These are phyloP conservation scores for Lichtheimia corymbifera DNA, from an alignment of 371 early-diverging fungal species.

Conservation along the genomic window DNA sequence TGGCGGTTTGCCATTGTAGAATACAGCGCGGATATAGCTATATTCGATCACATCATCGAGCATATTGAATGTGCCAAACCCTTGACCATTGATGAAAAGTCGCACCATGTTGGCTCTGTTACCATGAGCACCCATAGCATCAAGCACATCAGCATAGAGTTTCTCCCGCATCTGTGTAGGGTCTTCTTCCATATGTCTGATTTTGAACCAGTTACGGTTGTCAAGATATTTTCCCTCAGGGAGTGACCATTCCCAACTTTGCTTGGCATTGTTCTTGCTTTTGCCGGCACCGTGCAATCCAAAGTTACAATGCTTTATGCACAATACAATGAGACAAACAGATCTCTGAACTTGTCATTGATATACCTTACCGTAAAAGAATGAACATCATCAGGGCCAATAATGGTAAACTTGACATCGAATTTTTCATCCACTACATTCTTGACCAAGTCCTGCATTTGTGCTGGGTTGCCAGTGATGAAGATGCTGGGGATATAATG, in stretches of 20 bases:
- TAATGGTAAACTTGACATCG: slow-evolving; percentile 38
- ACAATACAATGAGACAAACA: slow-evolving; percentile 1
- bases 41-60: slow-evolving; percentile 54
- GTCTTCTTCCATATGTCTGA: slow-evolving; percentile 60
- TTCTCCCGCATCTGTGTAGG: slow-evolving; percentile 64
- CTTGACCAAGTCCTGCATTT: slow-evolving; percentile 30
- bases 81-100: slow-evolving; percentile 52
- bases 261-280: slow-evolving; percentile 59
- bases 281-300: slow-evolving; percentile 58
- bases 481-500: slow-evolving; percentile 56
- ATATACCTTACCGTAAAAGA: slow-evolving; percentile 23
- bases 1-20: slow-evolving; percentile 46
- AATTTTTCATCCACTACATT: slow-evolving; percentile 24
- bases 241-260: slow-evolving; percentile 55
- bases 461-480: slow-evolving; percentile 31
- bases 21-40: slow-evolving; percentile 48
- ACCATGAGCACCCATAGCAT: slow-evolving; percentile 50
- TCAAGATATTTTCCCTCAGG: slow-evolving; percentile 28
- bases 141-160: slow-evolving; percentile 51
- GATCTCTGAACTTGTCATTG: no score
- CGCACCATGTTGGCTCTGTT: slow-evolving; percentile 57
- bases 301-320: slow-evolving; percentile 24
- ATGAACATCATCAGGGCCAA: slow-evolving; percentile 45
- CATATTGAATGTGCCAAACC: slow-evolving; percentile 57
- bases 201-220: slow-evolving; percentile 54